Percentiles rank a stretch among this genome's conserved stretches.
phyloP scores from a whole-genome alignment of 2,329 filamentous ascomycete species.

The Hirsutella thompsonii region DNA sequence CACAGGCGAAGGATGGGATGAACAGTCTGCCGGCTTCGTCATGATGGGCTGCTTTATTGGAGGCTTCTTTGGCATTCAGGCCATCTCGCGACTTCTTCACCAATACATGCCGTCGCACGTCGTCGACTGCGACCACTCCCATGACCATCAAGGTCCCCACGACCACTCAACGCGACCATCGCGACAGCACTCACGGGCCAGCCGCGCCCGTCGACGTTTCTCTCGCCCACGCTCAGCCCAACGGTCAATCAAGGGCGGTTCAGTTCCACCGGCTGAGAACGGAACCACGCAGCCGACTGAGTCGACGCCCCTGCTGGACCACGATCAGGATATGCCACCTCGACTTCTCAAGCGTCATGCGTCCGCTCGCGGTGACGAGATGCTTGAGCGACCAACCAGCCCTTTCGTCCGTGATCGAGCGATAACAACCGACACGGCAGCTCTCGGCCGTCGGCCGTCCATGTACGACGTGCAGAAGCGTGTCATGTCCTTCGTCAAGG shows the following conservation, averaged over 20 bases:
- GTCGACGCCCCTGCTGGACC: slow-evolving; percentile 34
- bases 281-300: slow-evolving; percentile 19
- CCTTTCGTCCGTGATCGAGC: slow-evolving; percentile 13
- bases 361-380: slow-evolving; percentile 16
- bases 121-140: slow-evolving; percentile 67
- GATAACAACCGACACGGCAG: slow-evolving; percentile 14
- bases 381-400: slow-evolving; percentile 12
- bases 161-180: not conserved
- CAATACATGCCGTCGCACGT: slow-evolving; percentile 65
- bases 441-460: slow-evolving; percentile 34
- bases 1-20: slow-evolving; percentile 50
- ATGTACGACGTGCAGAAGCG: slow-evolving; percentile 40
- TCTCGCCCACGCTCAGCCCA: slow-evolving; percentile 13
- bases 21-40: slow-evolving; percentile 53
- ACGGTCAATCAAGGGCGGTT: slow-evolving; percentile 2
- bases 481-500: slow-evolving; percentile 52
- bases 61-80: slow-evolving; percentile 65
- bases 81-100: slow-evolving; percentile 60
- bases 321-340: slow-evolving; percentile 13
- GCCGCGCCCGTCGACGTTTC: slow-evolving; percentile 17
- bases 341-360: slow-evolving; percentile 14
- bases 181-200: slow-evolving; percentile 13
- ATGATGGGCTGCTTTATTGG: slow-evolving; percentile 57
- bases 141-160: slow-evolving; percentile 37
- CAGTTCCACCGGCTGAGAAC: slow-evolving; percentile 4